Evolutionary conservation across 345 rosid genomes (phyloP), one percentile per base, ranked within the genome.

Genomic region (Barbarea vulgaris): DNA sequence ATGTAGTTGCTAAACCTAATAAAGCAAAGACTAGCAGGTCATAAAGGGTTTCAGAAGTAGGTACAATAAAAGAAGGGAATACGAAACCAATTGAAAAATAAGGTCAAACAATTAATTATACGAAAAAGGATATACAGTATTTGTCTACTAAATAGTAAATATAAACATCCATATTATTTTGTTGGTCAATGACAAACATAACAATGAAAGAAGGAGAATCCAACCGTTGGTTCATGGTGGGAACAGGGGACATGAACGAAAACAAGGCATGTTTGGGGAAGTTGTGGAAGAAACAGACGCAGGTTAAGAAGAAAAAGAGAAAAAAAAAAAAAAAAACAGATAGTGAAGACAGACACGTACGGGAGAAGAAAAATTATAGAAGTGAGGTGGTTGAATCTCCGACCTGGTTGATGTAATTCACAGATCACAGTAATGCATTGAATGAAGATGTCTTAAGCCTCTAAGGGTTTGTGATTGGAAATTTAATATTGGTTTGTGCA

Each of bases 61-160:
- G 50, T 61, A 18, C 4, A 15, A n/a, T n/a, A n/a, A n/a, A n/a
- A n/a, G n/a, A n/a, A n/a, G n/a, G n/a, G n/a, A n/a, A n/a, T n/a
- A n/a, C n/a, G 24, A 58, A 71, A 46, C 13, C 57, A 41, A 42
- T 37, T 42, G 53, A 30, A 70, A 59, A 70, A n/a, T 31, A 56
- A 56, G 0, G 36, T 25, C 51, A 27, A 12, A 13, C 22, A 64
- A 5, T 9, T 28, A 44, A 53, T n/a, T 6, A 69, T 12, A 14
- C 33, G 53, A 18, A 54, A 52, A 53, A 27, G 17, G 37, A 25
- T 24, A 22, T 37, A n/a, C n/a, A n/a, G n/a, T n/a, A n/a, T n/a
- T 10, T 68, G 25, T 37, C 12, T 24, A 37, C 12, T 24, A 53
- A 24, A 27, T 24, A 37, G 7, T 24, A 53, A 24, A 27, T 17